These are phyloP conservation scores for Gossypium aridum DNA, from an alignment of 441 rosid species.

Conservation along the genomic window DNA sequence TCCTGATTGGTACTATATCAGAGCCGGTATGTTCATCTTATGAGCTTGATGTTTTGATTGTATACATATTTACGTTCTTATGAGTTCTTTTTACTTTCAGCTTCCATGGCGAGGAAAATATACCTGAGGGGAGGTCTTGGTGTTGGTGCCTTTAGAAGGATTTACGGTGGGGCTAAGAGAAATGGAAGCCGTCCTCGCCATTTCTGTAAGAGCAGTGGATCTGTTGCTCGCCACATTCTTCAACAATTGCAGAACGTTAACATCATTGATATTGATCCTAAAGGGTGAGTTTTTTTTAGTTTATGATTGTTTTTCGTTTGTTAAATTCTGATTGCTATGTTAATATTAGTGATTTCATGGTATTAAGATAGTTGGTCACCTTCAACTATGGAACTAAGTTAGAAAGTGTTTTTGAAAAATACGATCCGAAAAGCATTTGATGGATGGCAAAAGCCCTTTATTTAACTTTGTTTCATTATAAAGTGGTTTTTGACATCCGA, in stretches of 20 bases:
- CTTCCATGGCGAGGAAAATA: constrained; percentile 82
- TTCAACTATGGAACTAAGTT: background rate
- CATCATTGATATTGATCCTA: constrained; percentile 64
- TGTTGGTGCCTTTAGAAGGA: background rate
- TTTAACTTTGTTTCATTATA: too few species aligned
- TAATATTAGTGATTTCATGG: background rate
- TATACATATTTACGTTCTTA: background rate
- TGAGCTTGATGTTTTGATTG: background rate
- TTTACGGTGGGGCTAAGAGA: background rate
- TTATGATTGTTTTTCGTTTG: background rate
- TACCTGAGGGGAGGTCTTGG: background rate
- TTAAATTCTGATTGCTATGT: background rate
- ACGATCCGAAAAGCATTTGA: background rate
- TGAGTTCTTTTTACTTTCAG: constrained; percentile 12
- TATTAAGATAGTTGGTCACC: background rate
- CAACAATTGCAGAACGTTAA: constrained; percentile 71
- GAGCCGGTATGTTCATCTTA: constrained; percentile 52
- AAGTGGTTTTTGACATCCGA: background rate
- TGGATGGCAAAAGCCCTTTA: too few species aligned
- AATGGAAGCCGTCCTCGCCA: background rate
- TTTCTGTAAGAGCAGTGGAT: constrained; percentile 27
- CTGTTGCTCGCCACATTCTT: constrained; percentile 82
- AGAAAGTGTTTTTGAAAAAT: background rate
- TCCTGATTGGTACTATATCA: constrained; percentile 86
- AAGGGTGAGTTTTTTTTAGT: constrained; percentile 49